Conservation (phyloP, 768 basidiomycete species). For the Suillus discolor region DNA sequence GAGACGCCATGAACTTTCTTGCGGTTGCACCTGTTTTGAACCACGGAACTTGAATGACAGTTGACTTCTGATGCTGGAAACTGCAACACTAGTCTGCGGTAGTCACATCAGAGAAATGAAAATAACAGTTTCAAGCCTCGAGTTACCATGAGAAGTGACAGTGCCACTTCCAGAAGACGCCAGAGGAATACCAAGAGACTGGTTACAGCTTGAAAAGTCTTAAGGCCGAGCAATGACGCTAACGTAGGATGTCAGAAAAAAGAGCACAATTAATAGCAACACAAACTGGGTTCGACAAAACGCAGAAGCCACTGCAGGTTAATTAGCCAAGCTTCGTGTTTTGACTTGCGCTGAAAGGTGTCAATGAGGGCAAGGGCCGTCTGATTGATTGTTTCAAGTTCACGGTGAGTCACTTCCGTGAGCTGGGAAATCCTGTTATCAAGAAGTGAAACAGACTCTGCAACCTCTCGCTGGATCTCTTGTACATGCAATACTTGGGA, state of each 20-base stretch:
- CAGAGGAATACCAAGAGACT: conserved; percentile 30
- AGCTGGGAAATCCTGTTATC: conserved; percentile 39
- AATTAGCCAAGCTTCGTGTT: not conserved
- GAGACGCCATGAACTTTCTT: not conserved
- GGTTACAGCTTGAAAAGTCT: conserved; percentile 27
- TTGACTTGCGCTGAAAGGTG: conserved; percentile 12
- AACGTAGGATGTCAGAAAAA: not conserved
- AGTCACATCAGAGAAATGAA: conserved; percentile 1
- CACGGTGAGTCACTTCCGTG: conserved; percentile 40
- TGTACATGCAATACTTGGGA: conserved; percentile 35
- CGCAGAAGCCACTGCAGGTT: conserved; percentile 23
- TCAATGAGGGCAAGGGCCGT: conserved; percentile 38
- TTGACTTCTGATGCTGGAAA: conserved; percentile 34
- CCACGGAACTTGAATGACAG: conserved; percentile 15
- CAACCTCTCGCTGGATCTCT: conserved; percentile 38
- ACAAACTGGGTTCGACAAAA: conserved; percentile 23
- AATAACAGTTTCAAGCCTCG: conserved; percentile 1
- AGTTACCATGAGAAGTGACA: conserved; percentile 48
- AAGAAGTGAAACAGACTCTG: conserved; percentile 39
- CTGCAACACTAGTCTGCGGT: conserved; percentile 37
- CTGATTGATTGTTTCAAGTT: conserved; percentile 50
- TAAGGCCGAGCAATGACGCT: conserved; percentile 25
- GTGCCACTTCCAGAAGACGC: conserved; percentile 31
- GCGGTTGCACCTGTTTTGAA: not conserved
- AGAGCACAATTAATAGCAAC: conserved; percentile 12